Conservation (phyloP, 228 moss, liverwort and hornwort species). For the Sphagnum magellanicum region DNA sequence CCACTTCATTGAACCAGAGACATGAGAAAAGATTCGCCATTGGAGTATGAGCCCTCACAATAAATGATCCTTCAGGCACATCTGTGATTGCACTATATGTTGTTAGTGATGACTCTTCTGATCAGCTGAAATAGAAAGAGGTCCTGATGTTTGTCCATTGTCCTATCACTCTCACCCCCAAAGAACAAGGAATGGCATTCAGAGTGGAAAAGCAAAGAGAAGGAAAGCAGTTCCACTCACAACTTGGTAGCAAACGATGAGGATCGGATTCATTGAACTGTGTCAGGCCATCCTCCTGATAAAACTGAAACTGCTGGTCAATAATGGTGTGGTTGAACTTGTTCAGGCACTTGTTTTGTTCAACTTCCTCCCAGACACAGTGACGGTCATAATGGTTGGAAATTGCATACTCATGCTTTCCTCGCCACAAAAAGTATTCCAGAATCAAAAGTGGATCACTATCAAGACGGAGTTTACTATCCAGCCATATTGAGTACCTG, state of each 20-base stretch:
- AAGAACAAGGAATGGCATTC: too few species aligned
- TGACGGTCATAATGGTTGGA: slow-evolving; percentile 93
- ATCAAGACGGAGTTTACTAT: slow-evolving; percentile 78
- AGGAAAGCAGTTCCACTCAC: slow-evolving; percentile 23
- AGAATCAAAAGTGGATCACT: slow-evolving; percentile 76
- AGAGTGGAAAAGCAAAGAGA: too few species aligned
- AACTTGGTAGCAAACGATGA: slow-evolving; percentile 62
- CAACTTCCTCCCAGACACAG: slow-evolving; percentile 92
- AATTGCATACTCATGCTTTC: slow-evolving; percentile 71
- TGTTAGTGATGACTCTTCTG: too few species aligned
- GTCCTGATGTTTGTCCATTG: too few species aligned
- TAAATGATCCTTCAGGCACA: slow-evolving; percentile 90
- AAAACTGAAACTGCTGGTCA: slow-evolving; percentile 83
- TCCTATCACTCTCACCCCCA: too few species aligned
- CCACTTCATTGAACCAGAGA: slow-evolving; percentile 96
- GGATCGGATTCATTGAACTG: slow-evolving; percentile 72
- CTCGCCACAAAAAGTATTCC: slow-evolving; percentile 80
- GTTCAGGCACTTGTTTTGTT: slow-evolving; percentile 78
- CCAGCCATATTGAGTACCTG: slow-evolving; percentile 91
- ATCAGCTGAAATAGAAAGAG: too few species aligned
- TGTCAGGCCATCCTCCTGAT: slow-evolving; percentile 65
- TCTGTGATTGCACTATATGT: slow-evolving; percentile 25
- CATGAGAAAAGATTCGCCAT: slow-evolving; percentile 95
- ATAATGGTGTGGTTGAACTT: slow-evolving; percentile 80
- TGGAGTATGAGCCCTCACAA: slow-evolving; percentile 82